Base-by-base conservation (phyloP, 441 rosid genomes). In the Bocquillonia castaneifolia region DNA sequence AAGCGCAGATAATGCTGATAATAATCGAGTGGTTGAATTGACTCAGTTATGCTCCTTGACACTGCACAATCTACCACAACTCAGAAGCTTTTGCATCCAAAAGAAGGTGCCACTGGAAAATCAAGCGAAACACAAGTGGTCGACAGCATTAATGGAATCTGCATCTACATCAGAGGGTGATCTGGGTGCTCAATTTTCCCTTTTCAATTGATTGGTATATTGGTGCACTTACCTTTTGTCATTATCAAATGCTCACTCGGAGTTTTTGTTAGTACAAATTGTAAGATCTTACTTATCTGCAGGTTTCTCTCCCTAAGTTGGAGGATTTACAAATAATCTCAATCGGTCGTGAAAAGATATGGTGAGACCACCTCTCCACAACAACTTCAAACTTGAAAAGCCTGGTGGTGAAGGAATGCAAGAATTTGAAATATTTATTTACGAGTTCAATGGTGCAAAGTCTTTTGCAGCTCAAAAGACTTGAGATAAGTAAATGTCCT, bases 261-360 rank as follows among this genome's bases (percentile, higher is more conserved):
- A 36, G 47, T 13, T 42, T 14, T 42, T 42, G 15, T 7, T 36
- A n/a, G n/a, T n/a, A n/a, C n/a, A n/a, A n/a, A n/a, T n/a, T n/a
- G n/a, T n/a, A n/a, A n/a, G n/a, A n/a, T n/a, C n/a, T n/a, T n/a
- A n/a, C 47, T 14, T 22, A 0, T 31, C 6, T 69, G 60, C 79
- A 75, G 77, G 61, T 69, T 37, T 12, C 40, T 1, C 59, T 59
- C 20, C 68, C 73, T 0, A 58, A 51, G 3, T 51, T 74, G 75
- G 22, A 67, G 56, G 4, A 2, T 0, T 31, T 77, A 15, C 40
- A 3, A 17, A 32, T 57, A 57, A 32, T 1, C 14, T 34, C 25
- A 57, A 9, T 57, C 2, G 17, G 12, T 57, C 34, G 62, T 34
- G 42, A 34, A 34, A 57, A 57, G 25, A 70, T 57, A 34, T 57